These are phyloP conservation scores for Candida peoriensis DNA, from an alignment of 805 yeast species.

Conservation along the genomic window DNA sequence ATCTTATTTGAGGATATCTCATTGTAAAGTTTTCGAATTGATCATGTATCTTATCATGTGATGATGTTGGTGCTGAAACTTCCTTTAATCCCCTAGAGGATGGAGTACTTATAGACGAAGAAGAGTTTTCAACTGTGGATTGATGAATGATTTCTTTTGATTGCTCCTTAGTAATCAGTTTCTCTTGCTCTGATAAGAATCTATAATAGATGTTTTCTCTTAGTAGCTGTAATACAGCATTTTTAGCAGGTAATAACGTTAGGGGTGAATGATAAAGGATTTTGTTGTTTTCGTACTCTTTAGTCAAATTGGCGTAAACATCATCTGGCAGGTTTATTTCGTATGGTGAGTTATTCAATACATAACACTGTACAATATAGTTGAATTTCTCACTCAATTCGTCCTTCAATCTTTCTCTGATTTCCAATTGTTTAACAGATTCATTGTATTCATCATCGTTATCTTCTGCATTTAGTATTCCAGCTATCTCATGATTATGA, in stretches of 20 bases:
- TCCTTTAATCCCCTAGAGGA: too few species aligned
- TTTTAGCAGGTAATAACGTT: slow-evolving; percentile 26
- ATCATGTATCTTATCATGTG: neutral
- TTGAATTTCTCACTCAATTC: slow-evolving; percentile 31
- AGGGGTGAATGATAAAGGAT: slow-evolving; percentile 30
- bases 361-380: slow-evolving; percentile 35
- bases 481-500: slow-evolving; percentile 4
- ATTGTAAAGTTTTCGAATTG: neutral
- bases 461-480: neutral
- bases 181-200: slow-evolving; percentile 22
- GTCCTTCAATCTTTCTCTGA: slow-evolving; percentile 15
- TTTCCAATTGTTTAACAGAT: slow-evolving; percentile 12
- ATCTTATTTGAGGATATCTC: neutral
- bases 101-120: neutral
- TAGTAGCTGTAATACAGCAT: slow-evolving; percentile 26
- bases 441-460: slow-evolving; percentile 17
- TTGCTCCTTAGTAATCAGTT: slow-evolving; percentile 8
- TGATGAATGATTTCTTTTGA: neutral
- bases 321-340: slow-evolving; percentile 45
- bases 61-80: too few species aligned
- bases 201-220: slow-evolving; percentile 30
- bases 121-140: neutral
- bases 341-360: slow-evolving; percentile 36
- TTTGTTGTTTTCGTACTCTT: slow-evolving; percentile 20
- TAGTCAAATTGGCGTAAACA: slow-evolving; percentile 26